Conservation (phyloP, 306 rosid genomes). For the Quillaja saponaria region DNA sequence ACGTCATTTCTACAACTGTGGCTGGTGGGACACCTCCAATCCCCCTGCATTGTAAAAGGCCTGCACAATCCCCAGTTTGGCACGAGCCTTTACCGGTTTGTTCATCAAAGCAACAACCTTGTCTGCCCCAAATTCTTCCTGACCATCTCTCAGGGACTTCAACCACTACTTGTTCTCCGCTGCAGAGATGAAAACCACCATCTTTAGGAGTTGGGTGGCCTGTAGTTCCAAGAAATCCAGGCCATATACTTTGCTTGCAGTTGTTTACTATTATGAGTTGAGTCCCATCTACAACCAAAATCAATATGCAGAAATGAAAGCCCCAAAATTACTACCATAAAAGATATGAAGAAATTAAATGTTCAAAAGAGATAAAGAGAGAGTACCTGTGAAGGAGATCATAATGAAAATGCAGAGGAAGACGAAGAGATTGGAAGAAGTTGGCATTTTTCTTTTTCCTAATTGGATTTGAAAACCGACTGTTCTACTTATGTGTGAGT, state of each 20-base stretch:
- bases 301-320: not conserved
- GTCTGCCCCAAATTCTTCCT: slow-evolving; percentile 78
- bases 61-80: slow-evolving; percentile 68
- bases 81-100: slow-evolving; percentile 52
- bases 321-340: not conserved
- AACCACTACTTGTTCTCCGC: slow-evolving; percentile 47
- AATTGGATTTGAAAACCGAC: slow-evolving; percentile 12
- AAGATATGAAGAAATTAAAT: not conserved
- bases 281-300: slow-evolving; percentile 47
- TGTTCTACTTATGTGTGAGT: not conserved
- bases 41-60: slow-evolving; percentile 57
- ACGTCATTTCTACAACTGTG: slow-evolving; percentile 63
- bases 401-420: slow-evolving; percentile 37
- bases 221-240: slow-evolving; percentile 60
- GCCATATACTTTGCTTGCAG: slow-evolving; percentile 75
- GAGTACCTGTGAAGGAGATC: slow-evolving; percentile 40
- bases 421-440: slow-evolving; percentile 30
- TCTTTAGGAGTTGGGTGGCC: slow-evolving; percentile 50
- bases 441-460: slow-evolving; percentile 33
- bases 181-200: slow-evolving; percentile 66
- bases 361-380: not conserved
- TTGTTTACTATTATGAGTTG: slow-evolving; percentile 62
- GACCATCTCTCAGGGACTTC: slow-evolving; percentile 61
- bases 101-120: slow-evolving; percentile 57
- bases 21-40: slow-evolving; percentile 65